Evolutionary conservation across 73 alveolate species (phyloP).

Genomic region (Stentor coeruleus): DNA sequence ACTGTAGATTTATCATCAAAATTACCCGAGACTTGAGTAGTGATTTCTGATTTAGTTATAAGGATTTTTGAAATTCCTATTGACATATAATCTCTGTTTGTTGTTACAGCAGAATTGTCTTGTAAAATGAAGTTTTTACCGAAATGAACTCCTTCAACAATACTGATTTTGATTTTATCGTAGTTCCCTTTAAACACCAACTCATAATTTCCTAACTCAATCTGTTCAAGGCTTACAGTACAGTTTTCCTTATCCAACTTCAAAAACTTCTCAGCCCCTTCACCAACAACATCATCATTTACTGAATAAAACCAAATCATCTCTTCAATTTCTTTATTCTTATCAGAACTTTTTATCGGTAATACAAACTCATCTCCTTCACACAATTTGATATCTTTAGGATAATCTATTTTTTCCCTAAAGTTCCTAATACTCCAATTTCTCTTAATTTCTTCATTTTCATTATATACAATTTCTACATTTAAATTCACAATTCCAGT

Average conservation of each 20-base stretch:
- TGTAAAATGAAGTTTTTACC: background rate
- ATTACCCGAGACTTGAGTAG: background rate
- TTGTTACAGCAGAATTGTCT: background rate
- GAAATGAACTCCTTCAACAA: conserved; percentile 1
- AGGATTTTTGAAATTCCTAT: background rate
- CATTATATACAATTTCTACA: background rate
- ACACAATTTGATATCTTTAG: conserved; percentile 6
- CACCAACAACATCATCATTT: no score
- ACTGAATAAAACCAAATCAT: no score
- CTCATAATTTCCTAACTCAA: no score
- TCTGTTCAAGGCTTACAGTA: no score
- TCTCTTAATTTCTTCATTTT: background rate
- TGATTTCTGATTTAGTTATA: background rate
- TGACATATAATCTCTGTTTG: background rate
- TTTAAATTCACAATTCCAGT: background rate
- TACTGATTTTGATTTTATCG: no score
- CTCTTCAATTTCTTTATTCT: no score
- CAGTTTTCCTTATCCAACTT: no score
- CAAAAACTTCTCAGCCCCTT: no score
- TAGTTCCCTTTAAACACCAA: no score
- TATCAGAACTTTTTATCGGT: no score
- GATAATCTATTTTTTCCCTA: background rate
- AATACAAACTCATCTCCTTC: conserved; percentile 31
- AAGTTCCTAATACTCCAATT: background rate
- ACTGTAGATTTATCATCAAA: conserved; percentile 7